A percentile compares a stretch with the other conserved stretches of the same genome.
These are phyloP conservation scores for Acanthamoeba lenticulata DNA, from an alignment of 208 protist species.

Conservation along the genomic window DNA sequence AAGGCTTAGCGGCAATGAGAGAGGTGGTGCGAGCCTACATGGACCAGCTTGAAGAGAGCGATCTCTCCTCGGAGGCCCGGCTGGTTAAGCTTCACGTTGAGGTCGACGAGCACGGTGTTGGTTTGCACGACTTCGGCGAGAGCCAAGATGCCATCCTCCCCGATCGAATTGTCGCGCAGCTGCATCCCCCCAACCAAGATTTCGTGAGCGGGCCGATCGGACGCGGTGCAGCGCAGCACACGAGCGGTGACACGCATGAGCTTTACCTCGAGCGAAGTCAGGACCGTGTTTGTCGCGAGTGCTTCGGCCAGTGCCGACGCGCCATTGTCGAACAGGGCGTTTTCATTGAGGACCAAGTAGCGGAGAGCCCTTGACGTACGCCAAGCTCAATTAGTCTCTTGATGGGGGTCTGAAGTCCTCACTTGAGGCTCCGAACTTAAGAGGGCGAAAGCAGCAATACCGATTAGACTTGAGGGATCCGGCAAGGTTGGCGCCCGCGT, in stretches of 20 bases:
- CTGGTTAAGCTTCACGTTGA: constrained; percentile 11
- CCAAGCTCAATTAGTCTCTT: too few relatives aligned
- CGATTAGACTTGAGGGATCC: not conserved
- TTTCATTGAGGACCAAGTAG: constrained; percentile 23
- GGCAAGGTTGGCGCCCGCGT: not conserved
- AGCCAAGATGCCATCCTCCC: not conserved
- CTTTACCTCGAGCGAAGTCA: not conserved
- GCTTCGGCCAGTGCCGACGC: not conserved
- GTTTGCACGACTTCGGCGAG: not conserved
- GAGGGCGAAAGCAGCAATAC: not conserved
- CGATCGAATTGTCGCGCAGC: not conserved
- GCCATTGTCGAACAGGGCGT: not conserved
- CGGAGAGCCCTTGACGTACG: not conserved
- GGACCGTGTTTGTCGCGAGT: not conserved
- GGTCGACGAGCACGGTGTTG: not conserved
- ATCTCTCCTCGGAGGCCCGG: not conserved
- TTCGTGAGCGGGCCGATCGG: not conserved
- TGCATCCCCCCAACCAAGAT: not conserved
- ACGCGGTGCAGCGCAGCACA: not conserved
- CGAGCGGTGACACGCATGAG: not conserved
- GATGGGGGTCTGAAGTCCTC: too few relatives aligned
- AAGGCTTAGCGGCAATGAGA: not conserved
- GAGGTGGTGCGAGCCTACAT: not conserved
- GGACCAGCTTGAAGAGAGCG: not conserved
- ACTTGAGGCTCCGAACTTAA: too few relatives aligned